Conservation (phyloP, 176 grass and related monocot genomes). For the Avena eriantha region DNA sequence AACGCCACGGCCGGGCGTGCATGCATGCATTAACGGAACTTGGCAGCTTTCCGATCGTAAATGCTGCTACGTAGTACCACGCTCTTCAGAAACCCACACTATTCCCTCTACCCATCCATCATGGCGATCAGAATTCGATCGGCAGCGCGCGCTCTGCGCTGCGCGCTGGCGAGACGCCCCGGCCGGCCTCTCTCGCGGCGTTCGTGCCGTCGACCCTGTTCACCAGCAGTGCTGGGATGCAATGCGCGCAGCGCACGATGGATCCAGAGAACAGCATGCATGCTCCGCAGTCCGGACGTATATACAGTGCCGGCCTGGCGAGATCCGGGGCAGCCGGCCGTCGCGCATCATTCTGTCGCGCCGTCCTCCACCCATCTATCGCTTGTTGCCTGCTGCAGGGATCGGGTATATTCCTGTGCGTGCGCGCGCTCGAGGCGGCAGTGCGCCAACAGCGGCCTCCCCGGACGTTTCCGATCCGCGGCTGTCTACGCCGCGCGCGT, state of each 20-base stretch:
- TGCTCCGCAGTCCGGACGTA: not conserved
- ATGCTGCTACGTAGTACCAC: too few relatives aligned
- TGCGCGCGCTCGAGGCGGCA: not conserved
- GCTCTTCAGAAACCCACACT: not conserved
- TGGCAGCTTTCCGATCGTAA: too few relatives aligned
- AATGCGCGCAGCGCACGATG: not conserved
- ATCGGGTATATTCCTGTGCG: not conserved
- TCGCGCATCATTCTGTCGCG: slow-evolving; percentile 8
- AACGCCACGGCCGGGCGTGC: not conserved
- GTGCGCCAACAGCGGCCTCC: slow-evolving; percentile 9
- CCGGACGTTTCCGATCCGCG: not conserved
- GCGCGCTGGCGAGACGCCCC: not conserved
- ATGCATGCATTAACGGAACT: not conserved
- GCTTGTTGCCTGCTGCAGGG: not conserved
- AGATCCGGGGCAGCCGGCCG: slow-evolving; percentile 20
- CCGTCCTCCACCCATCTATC: not conserved
- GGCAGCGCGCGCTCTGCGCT: not conserved
- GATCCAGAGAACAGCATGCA: not conserved
- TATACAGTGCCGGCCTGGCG: not conserved
- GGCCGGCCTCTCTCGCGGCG: slow-evolving; percentile 2
- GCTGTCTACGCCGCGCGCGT: not conserved
- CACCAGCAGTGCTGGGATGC: not conserved
- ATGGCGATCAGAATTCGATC: not conserved
- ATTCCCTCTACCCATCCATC: not conserved
- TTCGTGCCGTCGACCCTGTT: slow-evolving; percentile 3